These are phyloP conservation scores for Corymbia maculata DNA, from an alignment of 345 rosid genomes.

Conservation along the genomic window DNA sequence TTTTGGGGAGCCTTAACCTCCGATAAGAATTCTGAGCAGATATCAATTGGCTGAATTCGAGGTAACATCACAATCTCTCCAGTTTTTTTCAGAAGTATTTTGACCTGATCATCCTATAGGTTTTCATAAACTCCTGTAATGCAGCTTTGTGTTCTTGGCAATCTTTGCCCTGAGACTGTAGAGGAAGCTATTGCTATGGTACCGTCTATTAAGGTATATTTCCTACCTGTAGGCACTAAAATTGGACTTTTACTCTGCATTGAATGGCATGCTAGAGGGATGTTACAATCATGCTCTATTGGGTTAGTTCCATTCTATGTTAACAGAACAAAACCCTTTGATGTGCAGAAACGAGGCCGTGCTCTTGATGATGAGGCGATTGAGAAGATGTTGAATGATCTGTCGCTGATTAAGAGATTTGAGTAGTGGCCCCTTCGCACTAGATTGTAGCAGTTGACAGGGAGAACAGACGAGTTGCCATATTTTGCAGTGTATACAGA, in stretches of 20 bases:
- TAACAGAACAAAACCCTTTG: not conserved
- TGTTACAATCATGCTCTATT: not conserved
- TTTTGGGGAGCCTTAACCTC: conserved; percentile 35
- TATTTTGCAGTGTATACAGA: not conserved
- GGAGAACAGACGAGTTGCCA: not conserved
- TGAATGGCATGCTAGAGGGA: not conserved
- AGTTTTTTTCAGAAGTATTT: not conserved
- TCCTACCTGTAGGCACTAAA: not conserved
- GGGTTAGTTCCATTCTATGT: not conserved
- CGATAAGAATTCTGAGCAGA: conserved; percentile 68
- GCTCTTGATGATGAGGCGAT: conserved; percentile 77
- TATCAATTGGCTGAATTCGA: conserved; percentile 89
- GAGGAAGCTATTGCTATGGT: conserved; percentile 99
- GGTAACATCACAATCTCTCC: conserved; percentile 24
- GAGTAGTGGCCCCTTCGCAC: conserved; percentile 21
- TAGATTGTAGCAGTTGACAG: not conserved
- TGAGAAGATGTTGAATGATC: conserved; percentile 85
- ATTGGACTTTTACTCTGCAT: not conserved
- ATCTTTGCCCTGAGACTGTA: conserved; percentile 92
- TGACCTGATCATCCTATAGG: not conserved
- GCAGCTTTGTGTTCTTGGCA: conserved; percentile 98
- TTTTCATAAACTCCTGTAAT: not conserved
- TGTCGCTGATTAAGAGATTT: conserved; percentile 80
- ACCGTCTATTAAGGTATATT: conserved; percentile 79
- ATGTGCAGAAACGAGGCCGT: conserved; percentile 74